A percentile compares a stretch with the other conserved stretches of the same genome.
phyloP scores from a whole-genome alignment of 805 yeast species.

The Kodamaea jinghongensis region DNA sequence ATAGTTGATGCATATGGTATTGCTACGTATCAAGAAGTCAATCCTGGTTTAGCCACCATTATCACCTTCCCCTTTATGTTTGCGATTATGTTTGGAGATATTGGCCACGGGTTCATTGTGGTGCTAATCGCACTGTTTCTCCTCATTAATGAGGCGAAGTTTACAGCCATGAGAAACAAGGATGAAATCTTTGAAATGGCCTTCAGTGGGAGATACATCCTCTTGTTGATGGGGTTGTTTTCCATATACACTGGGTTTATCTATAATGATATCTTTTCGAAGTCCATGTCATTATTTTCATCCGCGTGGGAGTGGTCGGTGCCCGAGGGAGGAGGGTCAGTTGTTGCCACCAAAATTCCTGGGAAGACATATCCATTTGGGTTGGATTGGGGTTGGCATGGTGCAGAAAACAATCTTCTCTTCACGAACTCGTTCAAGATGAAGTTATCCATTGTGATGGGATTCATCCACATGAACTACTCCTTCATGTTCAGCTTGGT shows the following conservation, averaged over 20 bases:
- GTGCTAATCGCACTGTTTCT: constrained; percentile 52
- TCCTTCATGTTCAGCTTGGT: constrained; percentile 82
- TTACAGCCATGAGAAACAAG: constrained; percentile 48
- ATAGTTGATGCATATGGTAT: constrained; percentile 78
- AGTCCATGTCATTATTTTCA: constrained; percentile 61
- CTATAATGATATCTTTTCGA: constrained; percentile 71
- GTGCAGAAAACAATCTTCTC: constrained; percentile 85
- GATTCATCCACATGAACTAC: constrained; percentile 91
- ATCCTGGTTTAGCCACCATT: constrained; percentile 71
- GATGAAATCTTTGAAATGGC: constrained; percentile 82
- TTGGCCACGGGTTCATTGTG: constrained; percentile 72
- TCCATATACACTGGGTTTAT: constrained; percentile 74
- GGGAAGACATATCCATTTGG: constrained; percentile 71
- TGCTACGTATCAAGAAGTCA: constrained; percentile 71
- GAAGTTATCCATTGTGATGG: constrained; percentile 94
- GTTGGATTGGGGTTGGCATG: constrained; percentile 95
- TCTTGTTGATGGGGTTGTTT: constrained; percentile 66
- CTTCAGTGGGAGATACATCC: constrained; percentile 64
- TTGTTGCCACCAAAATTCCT: constrained; percentile 64
- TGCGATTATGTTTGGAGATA: constrained; percentile 81
- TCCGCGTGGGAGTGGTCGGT: constrained; percentile 66
- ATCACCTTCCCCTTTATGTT: constrained; percentile 81
- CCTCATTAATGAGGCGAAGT: constrained; percentile 52
- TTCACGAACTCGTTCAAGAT: constrained; percentile 95
- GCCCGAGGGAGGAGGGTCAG: constrained; percentile 18